A percentile compares a stretch with the other conserved stretches of the same genome.
Conservation (phyloP, 495 filamentous ascomycete genomes). For the Daldinia loculata region DNA sequence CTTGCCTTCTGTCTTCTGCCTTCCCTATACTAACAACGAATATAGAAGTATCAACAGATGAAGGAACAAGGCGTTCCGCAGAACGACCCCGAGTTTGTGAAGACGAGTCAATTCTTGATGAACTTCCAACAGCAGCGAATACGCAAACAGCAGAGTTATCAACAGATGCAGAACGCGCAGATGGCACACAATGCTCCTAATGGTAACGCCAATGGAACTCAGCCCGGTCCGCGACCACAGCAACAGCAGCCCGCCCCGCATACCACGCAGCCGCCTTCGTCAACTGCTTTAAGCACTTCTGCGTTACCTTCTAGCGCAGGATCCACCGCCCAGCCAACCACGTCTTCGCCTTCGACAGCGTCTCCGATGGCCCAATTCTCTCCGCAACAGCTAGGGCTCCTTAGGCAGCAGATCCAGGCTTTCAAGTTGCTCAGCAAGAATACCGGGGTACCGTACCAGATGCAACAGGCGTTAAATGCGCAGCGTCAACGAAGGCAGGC, state of each 20-base stretch:
- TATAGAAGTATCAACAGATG: conserved; percentile 83
- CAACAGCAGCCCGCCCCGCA: conserved; percentile 46
- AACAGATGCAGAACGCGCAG: conserved; percentile 47
- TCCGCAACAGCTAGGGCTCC: conserved; percentile 71
- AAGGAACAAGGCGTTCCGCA: conserved; percentile 75
- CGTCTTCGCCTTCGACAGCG: conserved; percentile 52
- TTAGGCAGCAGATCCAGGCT: conserved; percentile 80
- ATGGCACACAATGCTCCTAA: conserved; percentile 53
- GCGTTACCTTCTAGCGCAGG: conserved; percentile 47
- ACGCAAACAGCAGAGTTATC: conserved; percentile 57
- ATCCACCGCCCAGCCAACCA: conserved; percentile 41
- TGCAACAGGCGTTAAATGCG: conserved; percentile 79
- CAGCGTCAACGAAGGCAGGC: conserved; percentile 71
- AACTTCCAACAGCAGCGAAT: conserved; percentile 68
- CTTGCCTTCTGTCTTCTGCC: background rate
- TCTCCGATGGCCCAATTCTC: conserved; percentile 67
- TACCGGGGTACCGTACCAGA: conserved; percentile 72
- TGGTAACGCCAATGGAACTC: conserved; percentile 58
- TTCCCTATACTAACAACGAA: conserved; percentile 44
- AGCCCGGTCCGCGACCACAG: conserved; percentile 48
- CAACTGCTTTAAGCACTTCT: conserved; percentile 46
- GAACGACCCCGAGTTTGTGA: conserved; percentile 82
- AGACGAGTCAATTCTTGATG: conserved; percentile 71
- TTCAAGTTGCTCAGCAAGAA: conserved; percentile 87
- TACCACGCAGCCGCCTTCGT: conserved; percentile 46